Evolutionary conservation across 179 eudicot species (phyloP), one percentile per base, ranked within the genome.

Genomic region (Spinacia oleracea): DNA sequence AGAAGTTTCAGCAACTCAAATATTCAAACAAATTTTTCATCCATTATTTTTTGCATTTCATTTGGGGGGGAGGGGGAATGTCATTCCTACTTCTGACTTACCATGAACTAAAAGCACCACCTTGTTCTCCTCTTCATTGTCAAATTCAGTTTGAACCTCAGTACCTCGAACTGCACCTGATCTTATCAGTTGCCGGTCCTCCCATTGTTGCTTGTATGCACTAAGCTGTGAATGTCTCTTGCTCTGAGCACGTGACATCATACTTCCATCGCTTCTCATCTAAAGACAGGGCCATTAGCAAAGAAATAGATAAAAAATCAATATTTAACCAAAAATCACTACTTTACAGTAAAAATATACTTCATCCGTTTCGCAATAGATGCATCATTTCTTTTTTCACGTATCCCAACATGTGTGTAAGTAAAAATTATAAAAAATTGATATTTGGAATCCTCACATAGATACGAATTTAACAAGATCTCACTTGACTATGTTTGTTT

Each of bases 181-280:
- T 84, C 97, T 91, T 84, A 96, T 70, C 71, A 96, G 90, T 80
- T 96, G 99, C 31, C 96, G 81, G 70, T 96, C 98, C 81, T 96
- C 99, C 99, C 99, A 93, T 59, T 91, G 94, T 81, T 94, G 96
- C 87, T 91, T 96, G 85, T 96, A 98, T 14, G 97, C 98, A 79
- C 94, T 90, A 29, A 87, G 84, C 77, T 96, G 99, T 56, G 99
- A 93, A 63, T 87, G 77, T 84, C 88, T 93, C 87, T 96, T 96
- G 85, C 97, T 96, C 84, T 93, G 99, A 80, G 99, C 90, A 81
- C 93, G 94, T 63, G 97, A 85, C 99, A 93, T 96, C 78, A 84
- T 83, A 81, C 87, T 91, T 80, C 99, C 97, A 88, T 96, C 99
- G 72, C 83, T 90, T 48, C 97, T 88, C 73, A 91, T 91, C 99